These are phyloP conservation scores for Salvia splendens DNA, from an alignment of 257 asterid genomes.

Conservation along the genomic window DNA sequence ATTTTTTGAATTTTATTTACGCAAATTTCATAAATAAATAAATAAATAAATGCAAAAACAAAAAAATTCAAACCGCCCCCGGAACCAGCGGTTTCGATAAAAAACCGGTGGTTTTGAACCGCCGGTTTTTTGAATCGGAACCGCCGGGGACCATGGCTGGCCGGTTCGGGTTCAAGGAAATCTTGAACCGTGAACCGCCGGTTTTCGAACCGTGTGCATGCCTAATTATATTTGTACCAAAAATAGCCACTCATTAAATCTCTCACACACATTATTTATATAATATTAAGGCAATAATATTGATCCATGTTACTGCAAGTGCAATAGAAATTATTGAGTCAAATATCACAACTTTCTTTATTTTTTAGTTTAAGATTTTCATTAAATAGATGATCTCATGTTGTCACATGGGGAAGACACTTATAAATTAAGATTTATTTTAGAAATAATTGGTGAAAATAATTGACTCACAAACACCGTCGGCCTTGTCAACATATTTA, in stretches of 20 bases:
- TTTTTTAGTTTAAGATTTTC: background rate
- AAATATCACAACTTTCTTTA: constrained; percentile 4
- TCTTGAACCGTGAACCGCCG: no score
- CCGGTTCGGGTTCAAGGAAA: no score
- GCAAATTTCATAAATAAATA: no score
- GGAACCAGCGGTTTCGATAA: no score
- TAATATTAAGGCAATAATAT: background rate
- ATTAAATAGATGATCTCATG: constrained; percentile 22
- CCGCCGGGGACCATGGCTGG: no score
- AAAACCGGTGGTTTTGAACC: no score
- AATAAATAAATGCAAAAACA: no score
- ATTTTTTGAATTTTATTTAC: no score
- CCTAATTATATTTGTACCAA: constrained; percentile 18
- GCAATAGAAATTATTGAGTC: constrained; percentile 28
- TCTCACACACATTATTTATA: background rate
- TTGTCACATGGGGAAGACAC: constrained; percentile 34
- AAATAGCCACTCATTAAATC: constrained; percentile 18
- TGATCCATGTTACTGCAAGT: constrained; percentile 39
- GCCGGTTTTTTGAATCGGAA: no score
- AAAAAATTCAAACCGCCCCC: no score
- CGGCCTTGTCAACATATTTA: background rate
- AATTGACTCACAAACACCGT: background rate
- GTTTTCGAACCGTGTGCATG: no score
- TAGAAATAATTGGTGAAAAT: constrained; percentile 4
- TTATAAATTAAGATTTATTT: background rate